Conservation (phyloP, 345 rosid species). For the Citrus mangshanensis region DNA sequence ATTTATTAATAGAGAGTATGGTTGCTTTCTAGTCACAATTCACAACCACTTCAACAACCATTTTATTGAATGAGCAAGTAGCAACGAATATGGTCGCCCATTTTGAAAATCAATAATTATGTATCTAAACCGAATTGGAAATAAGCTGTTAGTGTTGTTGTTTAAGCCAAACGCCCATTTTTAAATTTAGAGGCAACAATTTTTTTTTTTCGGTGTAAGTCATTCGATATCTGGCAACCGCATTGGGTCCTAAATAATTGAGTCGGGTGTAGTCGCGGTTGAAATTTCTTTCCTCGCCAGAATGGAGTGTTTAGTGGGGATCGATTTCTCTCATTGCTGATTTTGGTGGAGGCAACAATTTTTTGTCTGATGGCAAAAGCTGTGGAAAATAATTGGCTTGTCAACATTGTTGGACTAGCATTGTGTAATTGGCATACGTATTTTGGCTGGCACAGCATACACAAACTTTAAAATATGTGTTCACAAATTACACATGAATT, state of each 20-base stretch:
- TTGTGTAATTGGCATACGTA: not conserved
- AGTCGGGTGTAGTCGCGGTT: no score
- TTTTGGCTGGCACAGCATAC: no score
- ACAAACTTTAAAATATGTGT: not conserved
- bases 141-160: not conserved
- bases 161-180: not conserved
- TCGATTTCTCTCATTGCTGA: no score
- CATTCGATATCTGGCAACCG: fast-evolving
- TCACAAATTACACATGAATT: not conserved
- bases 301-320: fast-evolving
- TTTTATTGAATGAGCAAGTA: not conserved
- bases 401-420: not conserved
- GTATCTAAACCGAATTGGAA: not conserved
- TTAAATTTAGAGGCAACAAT: not conserved
- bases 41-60: constrained; percentile 10
- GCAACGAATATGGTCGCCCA: not conserved
- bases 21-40: not conserved
- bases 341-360: not conserved
- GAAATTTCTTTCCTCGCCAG: no score
- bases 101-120: no score
- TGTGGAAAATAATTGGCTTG: not conserved
- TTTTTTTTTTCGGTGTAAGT: no score
- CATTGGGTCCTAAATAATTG: fast-evolving
- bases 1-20: no score
- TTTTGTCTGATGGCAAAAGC: no score